Evolutionary conservation across 768 basidiomycete species (phyloP).

Genomic region (Lactarius quietus): DNA sequence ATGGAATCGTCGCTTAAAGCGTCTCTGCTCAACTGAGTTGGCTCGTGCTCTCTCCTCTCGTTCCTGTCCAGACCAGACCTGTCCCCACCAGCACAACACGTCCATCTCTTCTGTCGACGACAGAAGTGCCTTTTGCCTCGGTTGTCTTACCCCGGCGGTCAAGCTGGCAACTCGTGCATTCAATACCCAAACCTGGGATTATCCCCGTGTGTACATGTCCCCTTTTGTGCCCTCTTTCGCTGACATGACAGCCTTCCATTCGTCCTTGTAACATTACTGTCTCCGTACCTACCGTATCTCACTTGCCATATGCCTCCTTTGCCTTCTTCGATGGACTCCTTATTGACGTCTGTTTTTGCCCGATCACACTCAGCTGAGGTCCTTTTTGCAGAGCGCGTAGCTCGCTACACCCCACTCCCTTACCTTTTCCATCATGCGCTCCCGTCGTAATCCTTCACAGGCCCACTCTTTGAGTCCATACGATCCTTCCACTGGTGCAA

Average conservation of each 20-base stretch:
- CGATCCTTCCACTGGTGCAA: constrained; percentile 18
- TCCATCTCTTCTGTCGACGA: not conserved
- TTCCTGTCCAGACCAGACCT: too few species aligned
- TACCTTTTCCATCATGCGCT: constrained; percentile 16
- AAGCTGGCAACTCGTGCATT: not conserved
- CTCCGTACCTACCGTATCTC: constrained; percentile 8
- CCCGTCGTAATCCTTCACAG: constrained; percentile 22
- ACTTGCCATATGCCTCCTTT: not conserved
- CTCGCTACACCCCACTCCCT: not conserved
- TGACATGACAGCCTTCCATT: constrained; percentile 10
- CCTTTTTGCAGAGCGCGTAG: constrained; percentile 1
- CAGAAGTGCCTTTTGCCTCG: not conserved
- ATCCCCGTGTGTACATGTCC: constrained; percentile 6
- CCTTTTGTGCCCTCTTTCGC: not conserved
- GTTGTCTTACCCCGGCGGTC: not conserved
- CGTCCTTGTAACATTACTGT: not conserved
- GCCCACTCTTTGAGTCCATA: constrained; percentile 25
- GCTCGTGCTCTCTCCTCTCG: not conserved
- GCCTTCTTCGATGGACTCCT: not conserved
- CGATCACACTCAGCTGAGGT: not conserved
- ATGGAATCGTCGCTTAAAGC: constrained; percentile 10
- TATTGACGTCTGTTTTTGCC: not conserved
- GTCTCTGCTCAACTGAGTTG: not conserved
- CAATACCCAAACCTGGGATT: not conserved
- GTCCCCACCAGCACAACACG: not conserved